phyloP scores from a whole-genome alignment of 306 rosid genomes.

The Sphenostylis stenocarpa region DNA sequence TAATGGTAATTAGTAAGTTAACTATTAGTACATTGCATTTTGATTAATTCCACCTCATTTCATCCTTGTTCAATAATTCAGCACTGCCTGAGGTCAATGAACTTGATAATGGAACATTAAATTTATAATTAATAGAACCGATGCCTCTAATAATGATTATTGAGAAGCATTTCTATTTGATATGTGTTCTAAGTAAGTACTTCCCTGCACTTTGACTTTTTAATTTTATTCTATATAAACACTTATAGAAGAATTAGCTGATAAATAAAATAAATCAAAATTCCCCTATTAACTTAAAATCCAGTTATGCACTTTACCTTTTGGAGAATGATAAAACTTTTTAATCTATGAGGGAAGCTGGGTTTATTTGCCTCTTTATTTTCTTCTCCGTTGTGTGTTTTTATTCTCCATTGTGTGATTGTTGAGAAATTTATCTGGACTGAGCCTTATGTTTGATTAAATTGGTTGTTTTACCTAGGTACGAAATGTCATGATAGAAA shows the following conservation, averaged over 20 bases:
- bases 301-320: not conserved
- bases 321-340: too few species aligned
- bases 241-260: not conserved
- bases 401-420: not conserved
- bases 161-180: not conserved
- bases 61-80: not conserved
- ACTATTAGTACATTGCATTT: not conserved
- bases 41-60: not conserved
- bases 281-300: not conserved
- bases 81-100: not conserved
- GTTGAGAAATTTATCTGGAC: not conserved
- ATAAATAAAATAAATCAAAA: not conserved
- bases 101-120: not conserved
- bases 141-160: not conserved
- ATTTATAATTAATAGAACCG: not conserved
- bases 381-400: not conserved
- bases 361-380: not conserved
- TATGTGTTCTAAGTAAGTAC: not conserved
- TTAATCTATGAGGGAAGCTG: not conserved
- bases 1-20: not conserved
- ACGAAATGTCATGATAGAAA: constrained; percentile 92
- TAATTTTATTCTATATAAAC: not conserved
- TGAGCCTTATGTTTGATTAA: not conserved
- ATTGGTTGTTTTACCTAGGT: constrained; percentile 53
- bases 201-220: not conserved